Conservation (phyloP, 2,329 filamentous ascomycete species). For the Xylariales sp. region DNA sequence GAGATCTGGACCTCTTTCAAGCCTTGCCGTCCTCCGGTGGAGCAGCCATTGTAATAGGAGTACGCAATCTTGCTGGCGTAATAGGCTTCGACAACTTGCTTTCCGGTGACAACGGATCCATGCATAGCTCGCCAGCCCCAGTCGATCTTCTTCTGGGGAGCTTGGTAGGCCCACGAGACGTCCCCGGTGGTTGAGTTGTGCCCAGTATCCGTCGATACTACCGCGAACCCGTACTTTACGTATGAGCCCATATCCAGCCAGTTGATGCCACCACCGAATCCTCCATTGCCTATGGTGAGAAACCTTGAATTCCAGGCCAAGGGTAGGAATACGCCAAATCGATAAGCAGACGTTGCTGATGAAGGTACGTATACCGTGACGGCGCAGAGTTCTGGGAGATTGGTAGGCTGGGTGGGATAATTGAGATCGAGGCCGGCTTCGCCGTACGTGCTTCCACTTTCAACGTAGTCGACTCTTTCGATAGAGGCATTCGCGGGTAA, state of each 20-base stretch:
- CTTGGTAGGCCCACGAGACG: conserved; percentile 32
- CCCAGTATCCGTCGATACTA: conserved; percentile 38
- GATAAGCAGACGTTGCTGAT: conserved; percentile 28
- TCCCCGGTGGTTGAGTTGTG: conserved; percentile 30
- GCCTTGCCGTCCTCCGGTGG: conserved; percentile 54
- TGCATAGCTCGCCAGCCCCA: conserved; percentile 40
- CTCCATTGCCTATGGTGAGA: conserved; percentile 34
- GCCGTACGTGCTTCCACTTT: conserved; percentile 29
- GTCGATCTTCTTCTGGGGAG: conserved; percentile 29
- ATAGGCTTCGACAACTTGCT: conserved; percentile 41
- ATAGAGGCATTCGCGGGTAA: conserved; percentile 21
- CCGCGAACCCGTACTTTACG: conserved; percentile 34
- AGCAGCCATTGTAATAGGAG: conserved; percentile 54
- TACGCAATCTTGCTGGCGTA: conserved; percentile 38
- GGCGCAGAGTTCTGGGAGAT: conserved; percentile 34
- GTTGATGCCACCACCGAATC: conserved; percentile 32
- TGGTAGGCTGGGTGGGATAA: conserved; percentile 30
- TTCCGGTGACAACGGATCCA: conserved; percentile 42
- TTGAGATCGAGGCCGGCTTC: conserved; percentile 29
- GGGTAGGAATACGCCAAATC: conserved; percentile 35
- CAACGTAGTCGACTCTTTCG: conserved; percentile 23
- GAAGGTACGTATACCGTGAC: conserved; percentile 29
- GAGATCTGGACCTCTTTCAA: conserved; percentile 47
- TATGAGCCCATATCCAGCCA: conserved; percentile 29
- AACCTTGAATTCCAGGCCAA: conserved; percentile 31